Evolutionary conservation across 345 rosid genomes (phyloP).

Genomic region (Leavenworthia alabamica): DNA sequence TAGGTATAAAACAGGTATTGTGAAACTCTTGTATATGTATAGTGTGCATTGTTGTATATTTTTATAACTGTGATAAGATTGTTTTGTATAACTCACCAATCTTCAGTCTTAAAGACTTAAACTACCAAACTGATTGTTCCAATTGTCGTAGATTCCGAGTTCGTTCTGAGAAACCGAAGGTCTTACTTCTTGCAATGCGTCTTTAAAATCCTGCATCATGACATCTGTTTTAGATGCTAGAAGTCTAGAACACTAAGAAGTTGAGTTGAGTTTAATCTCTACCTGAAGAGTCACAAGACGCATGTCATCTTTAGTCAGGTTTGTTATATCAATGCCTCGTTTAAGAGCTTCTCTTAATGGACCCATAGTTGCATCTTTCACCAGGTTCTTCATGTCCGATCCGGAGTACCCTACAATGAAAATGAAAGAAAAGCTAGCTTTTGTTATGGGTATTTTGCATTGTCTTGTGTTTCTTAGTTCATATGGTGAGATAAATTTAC

Average conservation of each 20-base stretch:
- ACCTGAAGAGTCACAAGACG: constrained; percentile 71
- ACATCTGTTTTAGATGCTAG: background rate
- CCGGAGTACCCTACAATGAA: constrained; percentile 73
- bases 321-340: constrained; percentile 76
- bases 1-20: constrained; percentile 14
- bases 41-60: constrained; percentile 17
- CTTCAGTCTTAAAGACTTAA: constrained; percentile 45
- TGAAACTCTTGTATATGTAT: constrained; percentile 16
- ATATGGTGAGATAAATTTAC: constrained; percentile 30
- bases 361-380: constrained; percentile 97
- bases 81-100: constrained; percentile 19
- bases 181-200: constrained; percentile 81
- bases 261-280: constrained; percentile 8
- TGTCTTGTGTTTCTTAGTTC: background rate
- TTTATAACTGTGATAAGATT: constrained; percentile 13
- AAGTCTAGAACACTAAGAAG: background rate
- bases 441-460: background rate
- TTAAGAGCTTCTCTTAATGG: constrained; percentile 88
- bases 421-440: background rate
- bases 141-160: constrained; percentile 61
- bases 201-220: constrained; percentile 58
- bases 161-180: constrained; percentile 82
- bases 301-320: constrained; percentile 82
- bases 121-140: constrained; percentile 96
- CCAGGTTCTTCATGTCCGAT: constrained; percentile 95